These are phyloP conservation scores for Metschnikowia continentalis DNA, from an alignment of 805 yeast genomes.

Conservation along the genomic window DNA sequence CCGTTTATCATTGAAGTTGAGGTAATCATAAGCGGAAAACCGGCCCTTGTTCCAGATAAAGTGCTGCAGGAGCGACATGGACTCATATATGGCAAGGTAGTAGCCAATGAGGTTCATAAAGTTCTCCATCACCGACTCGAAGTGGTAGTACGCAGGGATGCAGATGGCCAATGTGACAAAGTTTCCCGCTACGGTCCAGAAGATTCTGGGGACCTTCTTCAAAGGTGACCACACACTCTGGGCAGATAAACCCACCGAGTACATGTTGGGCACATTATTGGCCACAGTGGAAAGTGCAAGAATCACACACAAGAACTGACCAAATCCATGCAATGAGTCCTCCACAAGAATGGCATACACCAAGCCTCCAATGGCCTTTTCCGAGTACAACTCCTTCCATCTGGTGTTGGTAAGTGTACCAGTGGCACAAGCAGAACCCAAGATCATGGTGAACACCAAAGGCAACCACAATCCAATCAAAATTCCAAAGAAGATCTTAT, in stretches of 20 bases:
- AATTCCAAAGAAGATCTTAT: constrained; percentile 61
- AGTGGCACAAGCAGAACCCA: constrained; percentile 85
- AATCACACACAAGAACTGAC: constrained; percentile 82
- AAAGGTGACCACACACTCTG: constrained; percentile 80
- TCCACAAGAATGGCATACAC: constrained; percentile 73
- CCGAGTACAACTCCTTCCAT: constrained; percentile 49
- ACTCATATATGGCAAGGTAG: constrained; percentile 82
- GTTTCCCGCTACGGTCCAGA: constrained; percentile 79
- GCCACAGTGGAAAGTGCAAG: constrained; percentile 84
- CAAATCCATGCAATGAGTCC: constrained; percentile 81
- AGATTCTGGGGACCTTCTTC: constrained; percentile 70
- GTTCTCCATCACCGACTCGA: constrained; percentile 68
- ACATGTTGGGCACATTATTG: constrained; percentile 91
- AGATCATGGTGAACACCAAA: constrained; percentile 62
- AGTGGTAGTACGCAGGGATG: constrained; percentile 80
- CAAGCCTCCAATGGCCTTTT: constrained; percentile 73
- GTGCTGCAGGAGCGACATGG: constrained; percentile 77
- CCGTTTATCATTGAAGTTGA: constrained; percentile 52
- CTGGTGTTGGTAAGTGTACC: constrained; percentile 46
- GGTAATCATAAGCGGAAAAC: constrained; percentile 57
- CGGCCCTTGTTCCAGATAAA: constrained; percentile 67
- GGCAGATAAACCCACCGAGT: constrained; percentile 81
- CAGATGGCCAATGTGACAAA: constrained; percentile 77
- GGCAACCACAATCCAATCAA: constrained; percentile 64
- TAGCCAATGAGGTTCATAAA: constrained; percentile 91